Base-by-base conservation (phyloP, 78 protist species). In the Acrasis kona region DNA sequence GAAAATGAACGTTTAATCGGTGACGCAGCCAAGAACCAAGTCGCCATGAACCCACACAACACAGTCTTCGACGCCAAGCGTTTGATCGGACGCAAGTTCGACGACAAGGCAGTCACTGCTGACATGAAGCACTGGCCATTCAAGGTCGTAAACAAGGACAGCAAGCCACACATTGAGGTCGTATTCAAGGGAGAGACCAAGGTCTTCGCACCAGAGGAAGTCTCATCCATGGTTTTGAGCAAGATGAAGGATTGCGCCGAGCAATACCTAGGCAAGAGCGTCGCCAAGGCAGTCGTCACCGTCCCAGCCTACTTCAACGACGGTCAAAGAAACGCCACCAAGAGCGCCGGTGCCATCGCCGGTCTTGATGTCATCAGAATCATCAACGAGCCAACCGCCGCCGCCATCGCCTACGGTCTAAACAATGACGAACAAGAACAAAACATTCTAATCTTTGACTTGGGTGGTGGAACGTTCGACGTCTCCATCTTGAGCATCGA, bases 341-440 rank as follows among this genome's bases (percentile, higher is more conserved):
- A 86, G 70, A 93, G 86, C 72, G 96, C 96, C 3, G 95, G 95
- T 71, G 61, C 77, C 39, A 92, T 92, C 78, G 91, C 95, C 19
- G 96, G 96, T 41, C 74, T 92, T 39, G 79, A 77, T 64, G 92
- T 96, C 5, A 70, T 83, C 9, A 89, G 99, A 39, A 89, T 96
- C 71, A 93, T 97, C 84, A 95, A 91, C 85, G 98, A 97, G 82
- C 98, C 98, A 39, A 91, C n/a, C n/a, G n/a, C n/a, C n/a, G n/a
- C n/a, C n/a, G n/a, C n/a, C n/a, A n/a, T n/a, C n/a, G n/a, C n/a
- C 98, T 0, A 98, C 99, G 5, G 97, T 96, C 0, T 97, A 98
- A 28, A 66, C 95, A 28, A 96, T 98, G 10, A 92, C 0, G 64
- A 38, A 67, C 5, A 34, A 5, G 92, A 77, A 72, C 77, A 68